Conservation (phyloP, 2,329 filamentous ascomycete genomes). For the Sporothrix humicola region DNA sequence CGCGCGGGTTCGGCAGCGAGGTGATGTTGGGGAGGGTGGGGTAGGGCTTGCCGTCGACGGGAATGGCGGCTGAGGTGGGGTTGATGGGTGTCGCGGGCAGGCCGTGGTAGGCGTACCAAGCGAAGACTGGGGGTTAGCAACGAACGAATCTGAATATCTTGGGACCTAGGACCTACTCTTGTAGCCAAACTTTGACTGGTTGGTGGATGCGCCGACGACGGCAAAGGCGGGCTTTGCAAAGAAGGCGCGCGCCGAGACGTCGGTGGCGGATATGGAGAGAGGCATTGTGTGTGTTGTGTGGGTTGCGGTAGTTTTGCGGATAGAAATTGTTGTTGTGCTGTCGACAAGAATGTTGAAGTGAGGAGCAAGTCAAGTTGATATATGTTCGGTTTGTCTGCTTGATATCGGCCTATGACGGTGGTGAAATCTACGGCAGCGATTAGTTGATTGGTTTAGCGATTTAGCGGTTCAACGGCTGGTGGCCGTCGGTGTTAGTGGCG, state of each 20-base stretch:
- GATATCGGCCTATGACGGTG: conserved; percentile 27
- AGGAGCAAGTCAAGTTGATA: not conserved
- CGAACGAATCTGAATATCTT: not conserved
- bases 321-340: not conserved
- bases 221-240: conserved; percentile 81
- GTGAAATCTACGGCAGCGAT: conserved; percentile 22
- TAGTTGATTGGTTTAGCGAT: conserved; percentile 22
- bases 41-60: conserved; percentile 63
- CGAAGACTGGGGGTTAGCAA: conserved; percentile 67
- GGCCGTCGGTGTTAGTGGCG: conserved; percentile 23
- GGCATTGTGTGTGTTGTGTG: conserved; percentile 1
- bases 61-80: conserved; percentile 69
- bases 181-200: conserved; percentile 84
- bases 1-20: conserved; percentile 66
- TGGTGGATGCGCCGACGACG: conserved; percentile 87
- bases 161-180: conserved; percentile 64
- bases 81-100: conserved; percentile 86
- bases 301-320: not conserved
- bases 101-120: conserved; percentile 81
- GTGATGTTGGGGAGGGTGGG: conserved; percentile 69
- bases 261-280: conserved; percentile 62
- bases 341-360: not conserved
- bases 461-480: not conserved
- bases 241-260: conserved; percentile 75
- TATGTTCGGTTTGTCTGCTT: not conserved